These are phyloP conservation scores for Royoungia palumana DNA, from an alignment of 768 basidiomycete genomes.

Conservation along the genomic window DNA sequence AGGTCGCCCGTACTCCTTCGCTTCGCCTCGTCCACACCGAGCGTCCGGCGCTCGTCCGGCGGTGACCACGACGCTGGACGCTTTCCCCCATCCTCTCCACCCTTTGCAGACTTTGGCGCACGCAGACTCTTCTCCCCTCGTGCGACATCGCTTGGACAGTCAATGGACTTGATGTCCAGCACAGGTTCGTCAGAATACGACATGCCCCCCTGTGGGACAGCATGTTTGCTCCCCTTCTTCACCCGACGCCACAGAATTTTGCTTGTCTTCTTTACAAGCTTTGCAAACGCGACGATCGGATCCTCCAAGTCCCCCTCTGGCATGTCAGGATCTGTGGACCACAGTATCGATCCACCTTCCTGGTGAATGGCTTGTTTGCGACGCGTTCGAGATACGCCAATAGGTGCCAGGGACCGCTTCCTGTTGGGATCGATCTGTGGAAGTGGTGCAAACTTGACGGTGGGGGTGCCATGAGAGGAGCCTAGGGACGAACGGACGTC, in stretches of 20 bases:
- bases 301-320: constrained; percentile 40
- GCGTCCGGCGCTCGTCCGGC: constrained; percentile 21
- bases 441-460: constrained; percentile 58
- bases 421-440: constrained; percentile 50
- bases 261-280: constrained; percentile 45
- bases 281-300: constrained; percentile 47
- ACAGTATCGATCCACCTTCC: constrained; percentile 18
- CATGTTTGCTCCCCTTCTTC: constrained; percentile 33
- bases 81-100: constrained; percentile 9
- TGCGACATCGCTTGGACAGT: constrained; percentile 17
- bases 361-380: constrained; percentile 20
- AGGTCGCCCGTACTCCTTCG: constrained; percentile 28
- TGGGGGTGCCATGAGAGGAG: constrained; percentile 23
- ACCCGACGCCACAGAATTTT: constrained; percentile 45
- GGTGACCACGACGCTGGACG: constrained; percentile 28
- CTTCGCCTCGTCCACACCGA: neutral
- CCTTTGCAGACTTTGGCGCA: neutral
- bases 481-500: constrained; percentile 14
- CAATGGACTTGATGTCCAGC: constrained; percentile 24
- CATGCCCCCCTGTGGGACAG: constrained; percentile 11
- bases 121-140: neutral
- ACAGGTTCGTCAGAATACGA: constrained; percentile 4
- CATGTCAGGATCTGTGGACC: constrained; percentile 20
- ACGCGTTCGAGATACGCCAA: constrained; percentile 47
- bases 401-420: constrained; percentile 46